phyloP scores from a whole-genome alignment of 768 basidiomycete species.

The Tricholomella constricta region DNA sequence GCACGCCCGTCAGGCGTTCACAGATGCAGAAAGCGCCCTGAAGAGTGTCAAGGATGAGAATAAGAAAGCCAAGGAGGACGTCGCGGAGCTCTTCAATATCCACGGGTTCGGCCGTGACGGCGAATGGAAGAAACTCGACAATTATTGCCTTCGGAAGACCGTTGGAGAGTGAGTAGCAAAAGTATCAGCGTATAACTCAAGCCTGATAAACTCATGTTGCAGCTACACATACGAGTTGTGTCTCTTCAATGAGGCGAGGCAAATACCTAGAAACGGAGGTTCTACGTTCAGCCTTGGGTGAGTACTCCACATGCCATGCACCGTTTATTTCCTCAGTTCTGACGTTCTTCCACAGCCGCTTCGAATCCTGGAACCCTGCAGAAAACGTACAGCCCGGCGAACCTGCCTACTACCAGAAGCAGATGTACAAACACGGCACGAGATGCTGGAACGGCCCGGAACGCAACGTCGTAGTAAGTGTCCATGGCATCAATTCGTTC shows the following conservation, averaged over 20 bases:
- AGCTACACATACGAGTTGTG: conserved; percentile 97
- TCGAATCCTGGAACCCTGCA: conserved; percentile 77
- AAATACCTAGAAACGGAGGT: conserved; percentile 85
- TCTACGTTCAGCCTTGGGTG: conserved; percentile 81
- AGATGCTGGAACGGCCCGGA: conserved; percentile 98
- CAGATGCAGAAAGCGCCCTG: conserved; percentile 64
- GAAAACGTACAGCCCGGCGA: conserved; percentile 58
- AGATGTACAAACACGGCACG: conserved; percentile 81
- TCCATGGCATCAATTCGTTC: neutral
- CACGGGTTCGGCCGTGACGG: conserved; percentile 76
- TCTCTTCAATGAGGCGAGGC: conserved; percentile 84
- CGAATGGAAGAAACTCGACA: conserved; percentile 96
- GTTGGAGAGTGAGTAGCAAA: conserved; percentile 79
- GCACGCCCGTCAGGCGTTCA: conserved; percentile 61
- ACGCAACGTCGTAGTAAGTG: conserved; percentile 73
- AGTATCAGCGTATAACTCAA: neutral
- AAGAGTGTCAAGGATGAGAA: conserved; percentile 53
- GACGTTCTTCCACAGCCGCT: conserved; percentile 49
- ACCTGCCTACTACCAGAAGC: conserved; percentile 77
- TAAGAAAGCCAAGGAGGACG: conserved; percentile 54
- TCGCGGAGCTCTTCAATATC: conserved; percentile 64
- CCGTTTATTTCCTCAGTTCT: neutral
- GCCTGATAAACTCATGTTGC: neutral
- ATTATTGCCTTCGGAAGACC: conserved; percentile 76
- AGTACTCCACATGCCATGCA: conserved; percentile 24